Conservation (phyloP, 148 eudicot genomes). For the Arbutus unedo region DNA sequence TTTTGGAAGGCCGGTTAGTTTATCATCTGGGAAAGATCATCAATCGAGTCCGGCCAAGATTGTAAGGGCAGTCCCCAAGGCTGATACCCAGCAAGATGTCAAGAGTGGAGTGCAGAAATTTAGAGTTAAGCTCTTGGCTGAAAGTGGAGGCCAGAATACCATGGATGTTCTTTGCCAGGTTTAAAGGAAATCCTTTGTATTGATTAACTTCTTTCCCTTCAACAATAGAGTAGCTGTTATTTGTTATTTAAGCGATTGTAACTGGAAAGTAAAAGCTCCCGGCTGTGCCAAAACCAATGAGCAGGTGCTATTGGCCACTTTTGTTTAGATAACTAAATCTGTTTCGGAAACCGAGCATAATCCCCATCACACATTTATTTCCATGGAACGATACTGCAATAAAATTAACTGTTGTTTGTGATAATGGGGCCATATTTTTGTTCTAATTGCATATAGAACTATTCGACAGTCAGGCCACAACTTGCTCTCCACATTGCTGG, state of each 20-base stretch:
- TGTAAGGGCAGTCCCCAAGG: conserved; percentile 81
- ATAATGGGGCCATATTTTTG: background rate
- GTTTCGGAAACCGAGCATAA: background rate
- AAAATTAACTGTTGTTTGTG: background rate
- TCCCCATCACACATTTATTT: background rate
- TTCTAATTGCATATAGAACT: background rate
- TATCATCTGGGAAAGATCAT: conserved; percentile 33
- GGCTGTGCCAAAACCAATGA: background rate
- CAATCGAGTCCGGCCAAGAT: conserved; percentile 45
- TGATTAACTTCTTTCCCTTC: background rate
- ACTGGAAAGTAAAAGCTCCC: background rate
- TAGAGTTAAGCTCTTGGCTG: conserved; percentile 84
- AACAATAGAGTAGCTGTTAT: background rate
- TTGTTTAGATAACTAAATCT: background rate
- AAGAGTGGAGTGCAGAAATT: conserved; percentile 82
- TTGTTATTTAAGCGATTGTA: background rate
- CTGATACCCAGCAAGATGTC: conserved; percentile 44
- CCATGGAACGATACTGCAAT: background rate
- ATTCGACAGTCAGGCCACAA: too few relatives aligned
- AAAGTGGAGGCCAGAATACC: conserved; percentile 63
- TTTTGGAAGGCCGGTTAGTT: conserved; percentile 77
- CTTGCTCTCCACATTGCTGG: background rate
- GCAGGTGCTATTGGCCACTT: background rate
- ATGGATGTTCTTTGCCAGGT: conserved; percentile 98
- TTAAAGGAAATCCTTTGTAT: background rate